phyloP scores from a whole-genome alignment of 164 flowering plant genomes.

The Vitis vinifera region DNA sequence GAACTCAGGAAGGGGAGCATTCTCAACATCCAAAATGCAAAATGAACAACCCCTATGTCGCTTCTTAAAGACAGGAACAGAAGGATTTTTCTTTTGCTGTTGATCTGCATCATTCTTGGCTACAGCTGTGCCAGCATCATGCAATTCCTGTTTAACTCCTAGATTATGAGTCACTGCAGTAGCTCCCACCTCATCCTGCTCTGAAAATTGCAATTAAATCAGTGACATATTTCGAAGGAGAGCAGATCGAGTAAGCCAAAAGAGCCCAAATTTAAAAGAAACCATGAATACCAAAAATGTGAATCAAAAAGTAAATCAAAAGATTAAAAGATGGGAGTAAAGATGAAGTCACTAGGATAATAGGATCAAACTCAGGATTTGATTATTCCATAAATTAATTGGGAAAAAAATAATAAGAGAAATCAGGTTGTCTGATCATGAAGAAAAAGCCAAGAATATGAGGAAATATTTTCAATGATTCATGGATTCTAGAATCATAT shows the following conservation, averaged over 20 bases:
- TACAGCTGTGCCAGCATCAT: constrained; percentile 24
- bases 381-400: too few relatives aligned
- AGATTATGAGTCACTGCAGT: constrained; percentile 14
- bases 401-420: too few relatives aligned
- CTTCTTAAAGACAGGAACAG: constrained; percentile 60
- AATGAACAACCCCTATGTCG: constrained; percentile 75
- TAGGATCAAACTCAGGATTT: too few relatives aligned
- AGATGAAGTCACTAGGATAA: too few relatives aligned
- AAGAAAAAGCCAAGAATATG: too few relatives aligned
- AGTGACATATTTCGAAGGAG: background rate
- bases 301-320: background rate
- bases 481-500: too few relatives aligned
- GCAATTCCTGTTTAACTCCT: constrained; percentile 27
- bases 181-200: constrained; percentile 9
- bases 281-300: background rate
- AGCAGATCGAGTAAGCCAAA: background rate
- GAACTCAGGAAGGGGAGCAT: constrained; percentile 64
- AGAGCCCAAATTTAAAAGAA: background rate
- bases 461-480: too few relatives aligned
- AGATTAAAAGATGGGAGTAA: too few relatives aligned
- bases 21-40: constrained; percentile 81
- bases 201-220: constrained; percentile 13
- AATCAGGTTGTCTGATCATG: too few relatives aligned
- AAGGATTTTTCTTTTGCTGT: constrained; percentile 37
- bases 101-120: constrained; percentile 39